Percentiles rank a stretch among this genome's conserved stretches.
Conservation (phyloP, 805 yeast genomes). For the Candida nanaspora region DNA sequence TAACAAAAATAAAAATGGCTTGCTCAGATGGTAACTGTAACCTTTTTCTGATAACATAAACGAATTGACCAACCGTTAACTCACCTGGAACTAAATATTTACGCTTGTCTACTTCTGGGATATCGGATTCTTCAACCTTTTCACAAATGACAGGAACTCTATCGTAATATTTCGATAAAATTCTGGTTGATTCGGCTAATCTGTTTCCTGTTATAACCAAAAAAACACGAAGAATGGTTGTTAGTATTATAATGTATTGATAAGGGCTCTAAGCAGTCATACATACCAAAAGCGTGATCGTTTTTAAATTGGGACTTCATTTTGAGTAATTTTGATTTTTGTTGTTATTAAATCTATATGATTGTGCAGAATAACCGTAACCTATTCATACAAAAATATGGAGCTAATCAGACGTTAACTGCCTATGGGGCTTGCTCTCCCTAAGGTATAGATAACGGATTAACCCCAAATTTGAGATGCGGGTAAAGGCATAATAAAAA, state of each 20-base stretch:
- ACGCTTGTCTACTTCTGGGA: constrained; percentile 94
- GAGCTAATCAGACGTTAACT: too few relatives aligned
- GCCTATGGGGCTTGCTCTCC: too few relatives aligned
- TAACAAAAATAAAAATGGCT: constrained; percentile 95
- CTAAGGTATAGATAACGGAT: too few relatives aligned
- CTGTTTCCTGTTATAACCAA: constrained; percentile 56
- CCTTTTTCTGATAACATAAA: constrained; percentile 93
- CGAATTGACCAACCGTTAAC: constrained; percentile 95
- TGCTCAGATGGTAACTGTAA: constrained; percentile 93
- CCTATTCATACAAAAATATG: too few relatives aligned
- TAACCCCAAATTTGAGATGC: too few relatives aligned
- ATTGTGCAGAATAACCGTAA: too few relatives aligned
- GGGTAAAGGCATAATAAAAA: too few relatives aligned
- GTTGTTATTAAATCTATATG: too few relatives aligned
- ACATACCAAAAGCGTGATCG: constrained; percentile 90
- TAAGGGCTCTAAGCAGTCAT: too few relatives aligned
- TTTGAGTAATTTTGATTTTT: constrained; percentile 1
- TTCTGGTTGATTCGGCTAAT: constrained; percentile 89
- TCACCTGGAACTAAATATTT: constrained; percentile 95
- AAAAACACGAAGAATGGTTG: not conserved
- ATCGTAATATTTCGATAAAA: constrained; percentile 80
- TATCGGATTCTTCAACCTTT: constrained; percentile 92
- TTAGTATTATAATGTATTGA: too few relatives aligned
- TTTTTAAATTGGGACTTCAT: constrained; percentile 94
- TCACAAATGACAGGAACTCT: constrained; percentile 97